These are phyloP conservation scores for Globisporangium spiculum DNA, from an alignment of 352 stramenopile genomes.

Conservation along the genomic window DNA sequence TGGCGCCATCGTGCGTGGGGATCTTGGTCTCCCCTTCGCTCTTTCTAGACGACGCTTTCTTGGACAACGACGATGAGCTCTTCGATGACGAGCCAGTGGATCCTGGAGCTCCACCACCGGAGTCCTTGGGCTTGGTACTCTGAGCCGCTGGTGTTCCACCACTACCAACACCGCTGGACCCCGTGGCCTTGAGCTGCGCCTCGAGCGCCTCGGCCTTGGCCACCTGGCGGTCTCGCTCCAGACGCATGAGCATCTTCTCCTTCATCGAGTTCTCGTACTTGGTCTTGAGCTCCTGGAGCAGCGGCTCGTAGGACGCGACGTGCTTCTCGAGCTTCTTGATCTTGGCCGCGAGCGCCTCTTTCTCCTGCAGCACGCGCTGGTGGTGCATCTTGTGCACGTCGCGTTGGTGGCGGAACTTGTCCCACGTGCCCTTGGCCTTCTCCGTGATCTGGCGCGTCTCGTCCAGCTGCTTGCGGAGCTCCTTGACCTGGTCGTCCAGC, in stretches of 20 bases:
- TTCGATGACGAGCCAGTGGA: conserved; percentile 20
- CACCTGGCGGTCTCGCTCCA: conserved; percentile 91
- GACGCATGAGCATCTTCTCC: conserved; percentile 96
- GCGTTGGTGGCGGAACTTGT: conserved; percentile 94
- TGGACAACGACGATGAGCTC: conserved; percentile 18
- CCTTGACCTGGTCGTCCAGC: conserved; percentile 88
- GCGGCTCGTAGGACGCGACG: conserved; percentile 89
- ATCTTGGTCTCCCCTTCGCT: conserved; percentile 59
- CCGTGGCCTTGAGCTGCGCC: conserved; percentile 66
- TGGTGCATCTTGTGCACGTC: conserved; percentile 97
- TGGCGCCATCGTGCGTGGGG: conserved; percentile 52
- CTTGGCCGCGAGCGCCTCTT: conserved; percentile 89
- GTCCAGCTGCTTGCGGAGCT: conserved; percentile 80
- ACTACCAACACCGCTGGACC: conserved; percentile 11
- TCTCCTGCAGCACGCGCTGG: conserved; percentile 94
- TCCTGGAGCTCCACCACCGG: background rate
- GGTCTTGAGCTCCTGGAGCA: conserved; percentile 90
- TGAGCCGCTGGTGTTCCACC: background rate
- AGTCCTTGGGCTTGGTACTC: conserved; percentile 11
- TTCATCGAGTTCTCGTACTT: conserved; percentile 96
- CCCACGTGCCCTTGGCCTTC: conserved; percentile 91
- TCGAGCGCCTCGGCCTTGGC: conserved; percentile 89
- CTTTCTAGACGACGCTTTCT: conserved; percentile 18
- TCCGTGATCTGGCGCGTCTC: conserved; percentile 88
- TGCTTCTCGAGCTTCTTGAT: conserved; percentile 92